phyloP scores from a whole-genome alignment of 129 eudicot genomes.

The Tagetes patula region DNA sequence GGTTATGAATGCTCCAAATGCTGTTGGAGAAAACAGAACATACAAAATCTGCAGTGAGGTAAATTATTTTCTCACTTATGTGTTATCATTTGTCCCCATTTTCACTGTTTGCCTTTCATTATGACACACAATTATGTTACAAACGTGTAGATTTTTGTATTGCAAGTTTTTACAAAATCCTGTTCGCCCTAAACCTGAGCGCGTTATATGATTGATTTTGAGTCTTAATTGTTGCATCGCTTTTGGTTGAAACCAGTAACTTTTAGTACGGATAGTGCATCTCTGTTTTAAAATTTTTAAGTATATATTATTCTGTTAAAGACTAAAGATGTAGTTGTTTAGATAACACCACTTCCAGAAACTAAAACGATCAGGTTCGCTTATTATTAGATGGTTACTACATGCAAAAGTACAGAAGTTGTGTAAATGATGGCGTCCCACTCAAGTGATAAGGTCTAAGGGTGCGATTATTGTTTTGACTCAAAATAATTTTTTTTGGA shows the following conservation, averaged over 20 bases:
- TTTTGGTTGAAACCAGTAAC: too few species aligned
- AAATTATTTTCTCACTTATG: background rate
- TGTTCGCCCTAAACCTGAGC: background rate
- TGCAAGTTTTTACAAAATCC: conserved; percentile 18
- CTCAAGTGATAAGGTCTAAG: too few species aligned
- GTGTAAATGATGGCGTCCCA: too few species aligned
- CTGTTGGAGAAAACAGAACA: background rate
- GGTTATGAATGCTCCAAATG: conserved; percentile 24
- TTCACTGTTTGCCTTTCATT: conserved; percentile 15
- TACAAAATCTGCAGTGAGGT: conserved; percentile 26
- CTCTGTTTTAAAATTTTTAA: too few species aligned
- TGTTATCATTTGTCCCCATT: conserved; percentile 13
- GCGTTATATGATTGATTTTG: background rate
- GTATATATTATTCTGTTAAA: too few species aligned
- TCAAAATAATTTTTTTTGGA: too few species aligned
- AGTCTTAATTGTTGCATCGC: background rate
- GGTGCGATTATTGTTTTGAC: too few species aligned
- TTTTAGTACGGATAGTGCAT: too few species aligned
- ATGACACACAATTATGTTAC: conserved; percentile 11
- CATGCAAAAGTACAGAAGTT: background rate
- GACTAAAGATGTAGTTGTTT: too few species aligned
- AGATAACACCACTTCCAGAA: background rate
- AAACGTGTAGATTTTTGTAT: conserved; percentile 30
- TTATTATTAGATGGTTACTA: background rate
- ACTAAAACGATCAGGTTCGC: background rate